Percentiles rank a stretch among this genome's conserved stretches.
These are phyloP conservation scores for Picochlorum costavermella DNA, from an alignment of 139 green algal genomes.

Conservation along the genomic window DNA sequence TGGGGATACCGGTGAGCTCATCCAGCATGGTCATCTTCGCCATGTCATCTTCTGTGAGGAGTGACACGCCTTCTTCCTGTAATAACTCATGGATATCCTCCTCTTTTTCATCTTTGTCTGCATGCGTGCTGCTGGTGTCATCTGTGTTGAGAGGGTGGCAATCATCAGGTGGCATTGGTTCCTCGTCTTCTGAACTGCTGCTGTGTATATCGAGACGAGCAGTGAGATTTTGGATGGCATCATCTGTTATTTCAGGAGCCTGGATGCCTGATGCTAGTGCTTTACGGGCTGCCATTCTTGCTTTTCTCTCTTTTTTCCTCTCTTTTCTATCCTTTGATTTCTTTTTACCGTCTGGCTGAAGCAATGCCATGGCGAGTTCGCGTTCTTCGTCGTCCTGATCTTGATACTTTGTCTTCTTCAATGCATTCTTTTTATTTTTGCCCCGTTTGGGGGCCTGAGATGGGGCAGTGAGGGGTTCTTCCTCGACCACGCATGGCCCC, in stretches of 20 bases:
- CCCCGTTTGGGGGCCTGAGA: conserved; percentile 51
- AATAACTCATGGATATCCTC: conserved; percentile 44
- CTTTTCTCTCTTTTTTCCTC: conserved; percentile 57
- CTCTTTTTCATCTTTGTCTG: conserved; percentile 6
- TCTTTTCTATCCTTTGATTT: conserved; percentile 37
- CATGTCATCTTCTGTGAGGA: conserved; percentile 35
- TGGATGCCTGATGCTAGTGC: conserved; percentile 10
- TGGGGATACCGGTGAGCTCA: conserved; percentile 64
- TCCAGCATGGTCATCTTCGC: conserved; percentile 48
- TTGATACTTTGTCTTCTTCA: conserved; percentile 61
- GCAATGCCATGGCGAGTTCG: conserved; percentile 54
- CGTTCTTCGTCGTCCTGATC: conserved; percentile 93
- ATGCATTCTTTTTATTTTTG: conserved; percentile 61
- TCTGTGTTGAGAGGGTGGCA: too few relatives aligned
- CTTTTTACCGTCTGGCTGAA: conserved; percentile 56
- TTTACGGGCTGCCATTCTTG: conserved; percentile 34
- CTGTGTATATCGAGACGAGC: conserved; percentile 20
- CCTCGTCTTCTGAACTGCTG: background rate
- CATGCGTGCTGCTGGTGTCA: background rate
- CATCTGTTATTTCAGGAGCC: conserved; percentile 18
- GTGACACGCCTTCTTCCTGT: conserved; percentile 44
- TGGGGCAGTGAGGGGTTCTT: conserved; percentile 5
- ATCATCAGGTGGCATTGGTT: conserved; percentile 18
- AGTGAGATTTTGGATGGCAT: conserved; percentile 46
- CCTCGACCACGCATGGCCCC: too few relatives aligned